Evolutionary conservation across 2,329 filamentous ascomycete species (phyloP).

Genomic region (Metarhizium robertsii): DNA sequence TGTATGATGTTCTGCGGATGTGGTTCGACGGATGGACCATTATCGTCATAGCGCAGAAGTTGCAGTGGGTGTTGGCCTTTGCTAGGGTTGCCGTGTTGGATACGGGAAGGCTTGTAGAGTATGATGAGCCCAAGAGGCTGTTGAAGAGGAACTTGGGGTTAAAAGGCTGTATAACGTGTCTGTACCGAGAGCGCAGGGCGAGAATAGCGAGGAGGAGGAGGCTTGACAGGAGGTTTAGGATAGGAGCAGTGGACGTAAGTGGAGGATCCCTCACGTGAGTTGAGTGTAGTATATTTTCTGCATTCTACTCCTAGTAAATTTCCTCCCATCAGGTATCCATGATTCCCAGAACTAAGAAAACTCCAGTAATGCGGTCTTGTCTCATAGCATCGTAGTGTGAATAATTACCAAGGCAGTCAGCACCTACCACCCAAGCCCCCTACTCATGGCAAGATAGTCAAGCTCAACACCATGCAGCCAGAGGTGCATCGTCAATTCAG

Average conservation of each 20-base stretch:
- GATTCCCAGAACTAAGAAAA: neutral
- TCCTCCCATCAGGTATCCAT: neutral
- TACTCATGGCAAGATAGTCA: constrained; percentile 4
- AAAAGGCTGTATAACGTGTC: neutral
- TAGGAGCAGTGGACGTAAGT: neutral
- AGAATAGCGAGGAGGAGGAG: neutral
- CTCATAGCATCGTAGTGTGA: neutral
- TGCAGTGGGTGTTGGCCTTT: too few relatives aligned
- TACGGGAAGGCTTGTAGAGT: constrained; percentile 19
- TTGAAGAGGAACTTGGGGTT: neutral
- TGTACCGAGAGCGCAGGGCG: neutral
- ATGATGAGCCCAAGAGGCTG: constrained; percentile 3
- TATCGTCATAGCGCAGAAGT: constrained; percentile 17
- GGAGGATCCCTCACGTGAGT: neutral
- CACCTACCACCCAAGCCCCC: neutral
- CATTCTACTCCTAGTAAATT: neutral
- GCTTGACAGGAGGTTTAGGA: neutral
- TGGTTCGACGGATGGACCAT: constrained; percentile 34
- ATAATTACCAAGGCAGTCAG: neutral
- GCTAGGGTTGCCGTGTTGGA: too few relatives aligned
- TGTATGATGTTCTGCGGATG: constrained; percentile 6
- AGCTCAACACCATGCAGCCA: constrained; percentile 6
- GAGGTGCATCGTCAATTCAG: constrained; percentile 6
- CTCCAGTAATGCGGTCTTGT: neutral
- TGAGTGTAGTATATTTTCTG: neutral